Evolutionary conservation across 257 asterid species (phyloP), one percentile per base, ranked within the genome.

Genomic region (Agastache rugosa): DNA sequence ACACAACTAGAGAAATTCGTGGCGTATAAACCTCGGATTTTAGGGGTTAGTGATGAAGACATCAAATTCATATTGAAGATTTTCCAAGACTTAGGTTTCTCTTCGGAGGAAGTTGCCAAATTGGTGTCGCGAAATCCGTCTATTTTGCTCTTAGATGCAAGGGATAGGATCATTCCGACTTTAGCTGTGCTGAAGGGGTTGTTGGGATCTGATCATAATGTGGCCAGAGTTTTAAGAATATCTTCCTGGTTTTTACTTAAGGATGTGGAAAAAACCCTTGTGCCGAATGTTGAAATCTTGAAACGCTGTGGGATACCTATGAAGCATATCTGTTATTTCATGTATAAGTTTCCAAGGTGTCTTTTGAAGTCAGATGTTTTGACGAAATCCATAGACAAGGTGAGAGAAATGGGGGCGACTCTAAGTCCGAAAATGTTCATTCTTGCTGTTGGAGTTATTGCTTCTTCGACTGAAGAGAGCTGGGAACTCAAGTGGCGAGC

Each of bases 261-360:
- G 16, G 66, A 83, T 77, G 48, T 81, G 56, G 66, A 79, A 23
- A 77, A 67, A 47, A 72, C 23, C n/a, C 3, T 82, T 75, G 16
- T 83, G 19, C 83, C 85, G 0, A 84, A 86, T 67, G 67, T 86
- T 11, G 68, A 80, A 59, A 58, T 75, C 25, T 48, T 86, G 79
- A 60, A 73, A 78, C 1, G 15, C 16, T 44, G 16, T 41, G 91
- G 87, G 9, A 42, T 84, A 29, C 70, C 69, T 19, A 60, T 20
- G 74, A 11, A 44, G 50, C 16, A 44, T 8, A 44, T 44, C 16
- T 11, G 50, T 44, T 44, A 44, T 44, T 9, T 44, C 50, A 44
- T 44, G 4, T 44, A 11, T 44, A 44, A 44, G 69, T 55, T 0
- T 72, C 91, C 91, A 0, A 69, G 81, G 55, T 69, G 72, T 73